A percentile compares a stretch with the other conserved stretches of the same genome.
phyloP scores from a whole-genome alignment of 2,329 filamentous ascomycete genomes.

The Penicillium sp. region DNA sequence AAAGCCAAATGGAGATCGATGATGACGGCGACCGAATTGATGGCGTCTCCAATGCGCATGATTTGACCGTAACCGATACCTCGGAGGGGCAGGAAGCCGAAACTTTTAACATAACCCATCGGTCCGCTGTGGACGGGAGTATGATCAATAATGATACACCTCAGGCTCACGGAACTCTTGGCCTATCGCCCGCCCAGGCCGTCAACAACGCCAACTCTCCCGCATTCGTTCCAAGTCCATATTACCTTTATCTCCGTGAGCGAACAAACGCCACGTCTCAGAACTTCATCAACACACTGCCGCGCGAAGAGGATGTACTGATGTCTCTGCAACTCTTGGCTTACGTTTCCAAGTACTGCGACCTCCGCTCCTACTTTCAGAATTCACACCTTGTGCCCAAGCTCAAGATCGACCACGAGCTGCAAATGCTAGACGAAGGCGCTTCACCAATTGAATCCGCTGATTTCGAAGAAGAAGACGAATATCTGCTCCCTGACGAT shows the following conservation, averaged over 20 bases:
- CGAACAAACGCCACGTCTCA: slow-evolving; percentile 70
- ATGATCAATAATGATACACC: slow-evolving; percentile 73
- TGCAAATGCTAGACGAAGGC: slow-evolving; percentile 78
- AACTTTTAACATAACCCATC: slow-evolving; percentile 92
- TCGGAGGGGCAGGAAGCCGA: slow-evolving; percentile 86
- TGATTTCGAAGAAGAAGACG: slow-evolving; percentile 72
- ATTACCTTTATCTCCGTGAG: slow-evolving; percentile 80
- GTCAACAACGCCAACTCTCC: slow-evolving; percentile 71
- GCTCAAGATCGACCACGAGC: slow-evolving; percentile 85
- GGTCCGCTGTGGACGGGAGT: slow-evolving; percentile 81
- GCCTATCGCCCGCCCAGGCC: slow-evolving; percentile 71
- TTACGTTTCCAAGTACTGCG: slow-evolving; percentile 99
- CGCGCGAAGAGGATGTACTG: slow-evolving; percentile 93
- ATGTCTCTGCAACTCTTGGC: slow-evolving; percentile 97
- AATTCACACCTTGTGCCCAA: slow-evolving; percentile 90
- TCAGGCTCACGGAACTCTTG: slow-evolving; percentile 70
- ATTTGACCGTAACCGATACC: slow-evolving; percentile 75
- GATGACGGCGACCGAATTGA: slow-evolving; percentile 84
- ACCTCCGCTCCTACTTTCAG: slow-evolving; percentile 93
- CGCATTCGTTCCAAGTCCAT: slow-evolving; percentile 70
- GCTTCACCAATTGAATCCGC: slow-evolving; percentile 39
- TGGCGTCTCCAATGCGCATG: slow-evolving; percentile 69
- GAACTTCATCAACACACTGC: slow-evolving; percentile 86
- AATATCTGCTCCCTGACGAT: slow-evolving; percentile 90
- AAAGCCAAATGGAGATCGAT: slow-evolving; percentile 81